Evolutionary conservation across 306 rosid species (phyloP), one percentile per base, ranked within the genome.

Genomic region (Cyamopsis tetragonoloba): DNA sequence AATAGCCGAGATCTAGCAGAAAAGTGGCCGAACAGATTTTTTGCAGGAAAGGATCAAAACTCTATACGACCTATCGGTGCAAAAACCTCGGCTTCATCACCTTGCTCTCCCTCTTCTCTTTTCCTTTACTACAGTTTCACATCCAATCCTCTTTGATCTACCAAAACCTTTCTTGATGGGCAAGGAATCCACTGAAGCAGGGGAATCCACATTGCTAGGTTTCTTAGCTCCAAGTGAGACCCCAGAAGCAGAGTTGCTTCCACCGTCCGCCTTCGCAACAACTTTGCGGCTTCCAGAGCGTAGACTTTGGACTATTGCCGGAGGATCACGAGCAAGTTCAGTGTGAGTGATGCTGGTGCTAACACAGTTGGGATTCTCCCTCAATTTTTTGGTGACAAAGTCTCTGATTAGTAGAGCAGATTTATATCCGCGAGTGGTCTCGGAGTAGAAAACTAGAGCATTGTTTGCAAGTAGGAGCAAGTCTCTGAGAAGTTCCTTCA

Each of bases 391-490:
- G 27, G 77, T 74, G 43, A 79, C 58, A 35, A 62, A 42, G 66
- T 85, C 82, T 79, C 91, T 74, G 18, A 87, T 83, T 11, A 72
- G 72, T 30, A 72, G 64, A 24, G 93, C 91, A 19, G 82, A 68
- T 64, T 76, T 80, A 74, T 87, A 64, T 49, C 85, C 87, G 0
- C 80, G 79, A 2, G 87, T 85, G 69, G n/a, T 68, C 79, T 58
- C 77, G 14, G 91, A 81, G 80, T 86, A 87, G 74, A 89, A 89
- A 44, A 74, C 75, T 6, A 87, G 12, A 19, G 96, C 87, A 35
- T 89, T 89, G 82, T 81, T 87, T 0, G 73, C 69, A 1, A 87
- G 80, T 56, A 87, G 72, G 54, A 87, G 77, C 14, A 85, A 76
- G 64, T 89, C 93, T 55, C 89, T 75, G 76, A 72, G 81, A 23